Base-by-base conservation (phyloP, 495 filamentous ascomycete species). In the Penicillium manginii region DNA sequence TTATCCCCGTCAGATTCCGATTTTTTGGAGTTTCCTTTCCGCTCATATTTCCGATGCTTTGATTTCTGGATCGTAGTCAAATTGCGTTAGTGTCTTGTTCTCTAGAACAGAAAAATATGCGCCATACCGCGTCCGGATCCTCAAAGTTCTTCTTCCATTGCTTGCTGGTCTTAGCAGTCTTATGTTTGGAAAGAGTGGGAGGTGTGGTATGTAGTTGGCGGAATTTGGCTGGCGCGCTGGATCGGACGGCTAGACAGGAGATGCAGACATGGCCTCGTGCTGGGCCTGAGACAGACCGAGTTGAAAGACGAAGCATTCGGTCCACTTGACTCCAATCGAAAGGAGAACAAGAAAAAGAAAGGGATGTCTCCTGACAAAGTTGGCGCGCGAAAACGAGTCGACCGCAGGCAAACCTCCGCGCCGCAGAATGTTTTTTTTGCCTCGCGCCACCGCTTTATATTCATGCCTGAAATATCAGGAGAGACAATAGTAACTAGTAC, bases 261-360 rank as follows among this genome's bases (percentile, higher is more conserved):
- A 69, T 51, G 62, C 68, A 77, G 56, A 75, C 68, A 72, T 77
- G 61, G 47, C 67, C 66, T 54, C 71, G 67, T 23, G 68, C 29
- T 61, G 72, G 74, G 71, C 69, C 75, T 74, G 72, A 62, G 53
- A 66, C 67, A 71, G 75, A 76, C 73, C 76, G 68, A 51, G 73
- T 52, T 33, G 71, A 75, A 50, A 63, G 58, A 59, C 76, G 76
- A 63, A 78, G 71, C 77, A 80, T 80, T 46, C 72, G 64, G 67
- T 53, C 59, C 58, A 46, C 54, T 22, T 29, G 11, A 33, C 39
- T 40, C 17, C 21, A 55, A 45, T 29, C 33, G 57, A 17, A 14
- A 57, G 39, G 35, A 60, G 15, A 21, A 21, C 59, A 31, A 42
- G 12, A 50, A 45, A 37, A 19, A 51, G 11, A 12, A 50, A 49